These are phyloP conservation scores for Aspergillus ochraceus DNA, from an alignment of 2,329 filamentous ascomycete species.

Conservation along the genomic window DNA sequence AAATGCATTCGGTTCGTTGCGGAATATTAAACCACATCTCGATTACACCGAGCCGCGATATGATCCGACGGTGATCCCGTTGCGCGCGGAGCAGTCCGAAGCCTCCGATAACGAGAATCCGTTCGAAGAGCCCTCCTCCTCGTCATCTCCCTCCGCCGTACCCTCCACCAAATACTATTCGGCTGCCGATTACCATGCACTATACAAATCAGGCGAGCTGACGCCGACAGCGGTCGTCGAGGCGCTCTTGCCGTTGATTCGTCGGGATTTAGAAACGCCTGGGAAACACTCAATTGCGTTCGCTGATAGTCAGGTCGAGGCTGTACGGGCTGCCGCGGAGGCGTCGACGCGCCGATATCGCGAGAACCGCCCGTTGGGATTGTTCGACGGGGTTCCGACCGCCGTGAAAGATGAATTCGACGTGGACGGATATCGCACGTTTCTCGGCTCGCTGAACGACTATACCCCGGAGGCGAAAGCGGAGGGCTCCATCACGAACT, in stretches of 20 bases:
- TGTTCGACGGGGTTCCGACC: constrained; percentile 74
- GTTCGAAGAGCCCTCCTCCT: neutral
- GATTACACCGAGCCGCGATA: constrained; percentile 50
- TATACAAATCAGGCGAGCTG: constrained; percentile 64
- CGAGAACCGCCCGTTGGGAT: constrained; percentile 60
- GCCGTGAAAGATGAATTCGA: constrained; percentile 75
- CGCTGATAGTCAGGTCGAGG: constrained; percentile 59
- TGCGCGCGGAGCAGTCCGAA: neutral
- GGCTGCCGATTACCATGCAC: constrained; percentile 69
- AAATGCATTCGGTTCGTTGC: constrained; percentile 62
- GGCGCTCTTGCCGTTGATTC: constrained; percentile 66
- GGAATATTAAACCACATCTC: constrained; percentile 48
- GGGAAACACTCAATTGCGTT: constrained; percentile 67
- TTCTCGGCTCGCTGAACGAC: constrained; percentile 60
- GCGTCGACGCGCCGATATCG: constrained; percentile 68
- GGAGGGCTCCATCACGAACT: constrained; percentile 54
- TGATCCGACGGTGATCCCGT: constrained; percentile 48
- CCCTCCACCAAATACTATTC: constrained; percentile 54
- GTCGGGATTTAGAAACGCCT: constrained; percentile 51
- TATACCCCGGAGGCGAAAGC: constrained; percentile 40
- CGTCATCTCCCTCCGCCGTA: neutral
- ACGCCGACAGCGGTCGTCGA: constrained; percentile 69
- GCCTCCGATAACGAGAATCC: neutral
- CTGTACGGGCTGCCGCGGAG: constrained; percentile 62
- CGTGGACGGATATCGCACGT: constrained; percentile 64